Percentiles rank a stretch among this genome's conserved stretches.
Evolutionary conservation across 306 rosid species (phyloP).

Genomic region (Lathyrus aphaca): DNA sequence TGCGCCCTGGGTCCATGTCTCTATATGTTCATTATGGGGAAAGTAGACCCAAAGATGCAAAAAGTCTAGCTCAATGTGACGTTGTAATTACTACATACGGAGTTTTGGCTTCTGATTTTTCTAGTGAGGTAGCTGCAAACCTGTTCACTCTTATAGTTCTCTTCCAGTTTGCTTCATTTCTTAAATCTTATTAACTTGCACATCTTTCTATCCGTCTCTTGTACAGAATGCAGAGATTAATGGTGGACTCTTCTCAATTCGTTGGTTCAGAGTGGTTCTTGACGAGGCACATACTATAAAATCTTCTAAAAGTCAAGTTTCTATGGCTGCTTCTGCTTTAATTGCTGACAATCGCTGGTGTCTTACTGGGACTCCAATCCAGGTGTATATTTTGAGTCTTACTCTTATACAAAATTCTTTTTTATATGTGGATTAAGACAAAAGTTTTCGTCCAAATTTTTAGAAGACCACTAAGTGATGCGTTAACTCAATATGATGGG

Average conservation of each 20-base stretch:
- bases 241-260: slow-evolving; percentile 81
- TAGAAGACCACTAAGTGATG: background rate
- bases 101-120: slow-evolving; percentile 84
- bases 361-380: slow-evolving; percentile 97
- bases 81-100: slow-evolving; percentile 93
- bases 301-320: slow-evolving; percentile 92
- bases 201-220: slow-evolving; percentile 33
- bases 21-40: slow-evolving; percentile 88
- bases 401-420: slow-evolving; percentile 26
- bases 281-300: slow-evolving; percentile 95
- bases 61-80: slow-evolving; percentile 66
- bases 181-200: slow-evolving; percentile 28
- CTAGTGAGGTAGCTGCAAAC: slow-evolving; percentile 66
- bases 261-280: slow-evolving; percentile 94
- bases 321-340: slow-evolving; percentile 75
- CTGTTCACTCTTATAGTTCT: slow-evolving; percentile 28
- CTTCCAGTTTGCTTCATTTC: slow-evolving; percentile 33
- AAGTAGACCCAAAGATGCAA: slow-evolving; percentile 87
- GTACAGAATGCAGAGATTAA: slow-evolving; percentile 70
- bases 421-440: slow-evolving; percentile 19
- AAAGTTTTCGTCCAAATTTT: slow-evolving; percentile 2
- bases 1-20: slow-evolving; percentile 71
- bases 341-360: slow-evolving; percentile 93
- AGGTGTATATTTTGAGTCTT: slow-evolving; percentile 49
- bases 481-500: slow-evolving; percentile 5